Percentiles rank a stretch among this genome's conserved stretches.
These are phyloP conservation scores for Yamadazyma olivae DNA, from an alignment of 805 yeast species.

Conservation along the genomic window DNA sequence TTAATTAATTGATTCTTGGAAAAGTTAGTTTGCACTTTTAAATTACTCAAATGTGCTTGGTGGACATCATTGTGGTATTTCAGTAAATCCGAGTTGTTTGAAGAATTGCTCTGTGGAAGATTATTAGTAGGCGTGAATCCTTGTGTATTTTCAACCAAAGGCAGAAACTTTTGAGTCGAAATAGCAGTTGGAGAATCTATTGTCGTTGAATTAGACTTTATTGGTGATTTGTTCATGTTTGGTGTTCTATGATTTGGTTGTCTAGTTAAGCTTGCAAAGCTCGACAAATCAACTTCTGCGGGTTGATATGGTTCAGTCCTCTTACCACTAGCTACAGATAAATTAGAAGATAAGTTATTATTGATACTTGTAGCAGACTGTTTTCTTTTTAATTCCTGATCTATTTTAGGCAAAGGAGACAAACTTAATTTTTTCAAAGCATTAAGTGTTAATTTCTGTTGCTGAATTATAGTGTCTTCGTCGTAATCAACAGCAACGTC, in stretches of 20 bases:
- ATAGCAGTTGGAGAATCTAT: slow-evolving; percentile 2
- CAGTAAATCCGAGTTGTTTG: slow-evolving; percentile 1
- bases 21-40: slow-evolving; percentile 4
- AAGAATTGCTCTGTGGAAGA: not conserved
- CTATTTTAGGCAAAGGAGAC: slow-evolving; percentile 37
- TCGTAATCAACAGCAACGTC: slow-evolving; percentile 8
- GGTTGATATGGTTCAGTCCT: slow-evolving; percentile 38
- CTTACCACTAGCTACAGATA: too few species aligned
- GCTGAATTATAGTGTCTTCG: slow-evolving; percentile 34
- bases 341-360: not conserved
- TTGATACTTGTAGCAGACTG: slow-evolving; percentile 3
- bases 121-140: not conserved
- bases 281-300: slow-evolving; percentile 43
- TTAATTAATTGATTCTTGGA: slow-evolving; percentile 7
- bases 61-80: slow-evolving; percentile 18
- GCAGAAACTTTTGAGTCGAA: slow-evolving; percentile 3
- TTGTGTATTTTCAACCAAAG: not conserved
- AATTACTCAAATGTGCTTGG: slow-evolving; percentile 12
- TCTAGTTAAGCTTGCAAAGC: slow-evolving; percentile 43
- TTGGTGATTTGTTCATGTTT: slow-evolving; percentile 1
- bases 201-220: not conserved
- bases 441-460: slow-evolving; percentile 39
- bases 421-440: slow-evolving; percentile 42
- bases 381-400: slow-evolving; percentile 15
- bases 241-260: slow-evolving; percentile 31